These are phyloP conservation scores for Coemansia sp. DNA, from an alignment of 192 early-diverging fungal species.

Conservation along the genomic window DNA sequence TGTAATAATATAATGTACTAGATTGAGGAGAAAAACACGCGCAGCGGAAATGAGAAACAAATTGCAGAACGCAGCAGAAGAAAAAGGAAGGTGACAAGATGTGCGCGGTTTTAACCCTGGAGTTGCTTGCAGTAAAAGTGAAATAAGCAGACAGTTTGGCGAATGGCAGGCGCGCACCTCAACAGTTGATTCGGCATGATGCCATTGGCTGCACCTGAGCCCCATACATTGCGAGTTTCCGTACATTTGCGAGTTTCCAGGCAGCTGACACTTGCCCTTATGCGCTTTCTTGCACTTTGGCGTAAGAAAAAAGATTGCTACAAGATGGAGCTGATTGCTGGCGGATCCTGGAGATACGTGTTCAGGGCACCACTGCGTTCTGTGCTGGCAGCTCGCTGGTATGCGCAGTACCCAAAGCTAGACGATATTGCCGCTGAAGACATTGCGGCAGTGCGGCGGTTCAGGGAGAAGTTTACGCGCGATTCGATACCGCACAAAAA, in stretches of 20 bases:
- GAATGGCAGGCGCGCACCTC: background rate
- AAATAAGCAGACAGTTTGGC: background rate
- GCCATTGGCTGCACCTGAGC: slow-evolving; percentile 35
- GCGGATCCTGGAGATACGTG: background rate
- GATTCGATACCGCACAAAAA: slow-evolving; percentile 62
- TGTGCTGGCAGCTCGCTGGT: slow-evolving; percentile 2
- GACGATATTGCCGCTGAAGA: slow-evolving; percentile 43
- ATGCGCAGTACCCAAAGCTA: slow-evolving; percentile 4
- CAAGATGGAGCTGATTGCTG: background rate
- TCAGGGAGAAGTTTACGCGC: slow-evolving; percentile 55
- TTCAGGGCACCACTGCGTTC: background rate
- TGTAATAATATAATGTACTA: slow-evolving; percentile 23
- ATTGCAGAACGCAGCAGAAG: slow-evolving; percentile 9
- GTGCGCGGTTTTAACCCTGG: slow-evolving; percentile 3
- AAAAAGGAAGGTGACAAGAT: slow-evolving; percentile 4
- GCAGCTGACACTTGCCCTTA: background rate
- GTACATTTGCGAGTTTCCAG: background rate
- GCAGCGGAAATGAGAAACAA: slow-evolving; percentile 23
- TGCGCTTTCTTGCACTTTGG: too few relatives aligned
- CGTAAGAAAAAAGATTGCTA: too few relatives aligned
- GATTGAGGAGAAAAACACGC: slow-evolving; percentile 20
- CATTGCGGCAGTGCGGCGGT: slow-evolving; percentile 53
- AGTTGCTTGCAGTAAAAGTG: background rate
- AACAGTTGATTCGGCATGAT: slow-evolving; percentile 37
- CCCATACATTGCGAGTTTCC: slow-evolving; percentile 17